A percentile compares a stretch with the other conserved stretches of the same genome.
Evolutionary conservation across 2,329 filamentous ascomycete genomes (phyloP).

Genomic region (Neodidymelliopsis sp.): DNA sequence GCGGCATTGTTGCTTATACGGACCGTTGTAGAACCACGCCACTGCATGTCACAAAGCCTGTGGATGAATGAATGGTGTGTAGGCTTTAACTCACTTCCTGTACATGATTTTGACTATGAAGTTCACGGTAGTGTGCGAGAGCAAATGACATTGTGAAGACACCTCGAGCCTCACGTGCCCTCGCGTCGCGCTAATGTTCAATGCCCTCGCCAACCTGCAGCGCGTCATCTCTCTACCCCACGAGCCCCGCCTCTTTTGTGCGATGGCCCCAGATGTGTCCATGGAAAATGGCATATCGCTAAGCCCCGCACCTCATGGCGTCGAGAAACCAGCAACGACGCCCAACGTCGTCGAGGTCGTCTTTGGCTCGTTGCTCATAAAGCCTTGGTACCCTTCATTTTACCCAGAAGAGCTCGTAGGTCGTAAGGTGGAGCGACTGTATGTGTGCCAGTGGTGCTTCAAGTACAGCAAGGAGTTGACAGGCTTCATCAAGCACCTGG

Average conservation of each 20-base stretch:
- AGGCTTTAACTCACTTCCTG: too few species aligned
- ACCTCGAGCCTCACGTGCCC: not conserved
- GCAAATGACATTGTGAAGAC: too few species aligned
- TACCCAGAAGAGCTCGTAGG: conserved; percentile 73
- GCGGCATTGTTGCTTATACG: too few species aligned
- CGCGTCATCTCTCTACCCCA: conserved; percentile 10
- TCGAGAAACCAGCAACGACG: conserved; percentile 27
- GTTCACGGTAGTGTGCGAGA: too few species aligned
- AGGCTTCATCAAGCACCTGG: conserved; percentile 56
- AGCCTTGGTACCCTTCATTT: conserved; percentile 92
- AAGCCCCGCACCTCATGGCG: conserved; percentile 6
- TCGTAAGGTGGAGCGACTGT: conserved; percentile 63
- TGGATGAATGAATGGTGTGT: too few species aligned
- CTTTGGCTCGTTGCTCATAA: conserved; percentile 82
- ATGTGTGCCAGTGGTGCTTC: conserved; percentile 93
- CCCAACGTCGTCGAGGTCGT: conserved; percentile 89
- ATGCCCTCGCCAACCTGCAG: not conserved
- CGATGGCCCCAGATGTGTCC: conserved; percentile 19
- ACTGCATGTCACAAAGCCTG: too few species aligned
- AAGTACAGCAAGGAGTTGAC: conserved; percentile 75
- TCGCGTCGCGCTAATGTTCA: conserved; percentile 10
- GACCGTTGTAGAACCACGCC: too few species aligned
- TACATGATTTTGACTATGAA: too few species aligned
- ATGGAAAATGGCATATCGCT: conserved; percentile 16
- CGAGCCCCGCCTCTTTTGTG: conserved; percentile 3